phyloP scores from a whole-genome alignment of 2,329 filamentous ascomycete genomes.

The Escovopsis weberi region DNA sequence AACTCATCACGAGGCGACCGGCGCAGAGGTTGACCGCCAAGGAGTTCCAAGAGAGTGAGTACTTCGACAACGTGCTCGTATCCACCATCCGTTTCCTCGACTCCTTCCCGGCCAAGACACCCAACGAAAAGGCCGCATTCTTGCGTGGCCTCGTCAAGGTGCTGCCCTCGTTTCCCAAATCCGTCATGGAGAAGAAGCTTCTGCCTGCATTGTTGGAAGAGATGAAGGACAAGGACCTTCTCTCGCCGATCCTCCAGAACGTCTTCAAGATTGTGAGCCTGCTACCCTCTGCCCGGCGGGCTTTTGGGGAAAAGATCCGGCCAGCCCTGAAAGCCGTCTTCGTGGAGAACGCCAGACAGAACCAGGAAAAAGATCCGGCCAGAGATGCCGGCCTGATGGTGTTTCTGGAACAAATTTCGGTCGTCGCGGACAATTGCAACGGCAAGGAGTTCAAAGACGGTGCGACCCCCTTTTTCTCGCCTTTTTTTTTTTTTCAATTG shows the following conservation, averaged over 20 bases:
- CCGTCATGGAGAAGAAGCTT: constrained; percentile 89
- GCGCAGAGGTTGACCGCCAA: constrained; percentile 75
- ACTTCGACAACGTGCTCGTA: constrained; percentile 93
- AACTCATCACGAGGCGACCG: constrained; percentile 74
- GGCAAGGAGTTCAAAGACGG: constrained; percentile 93
- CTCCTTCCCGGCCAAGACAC: constrained; percentile 77
- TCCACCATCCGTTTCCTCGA: constrained; percentile 95
- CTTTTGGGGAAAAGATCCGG: constrained; percentile 77
- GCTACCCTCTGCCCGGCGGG: constrained; percentile 60
- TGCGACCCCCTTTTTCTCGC: constrained; percentile 23
- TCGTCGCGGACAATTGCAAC: constrained; percentile 65
- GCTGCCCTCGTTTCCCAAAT: constrained; percentile 79
- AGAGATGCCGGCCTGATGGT: constrained; percentile 88
- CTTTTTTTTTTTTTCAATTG: constrained; percentile 1
- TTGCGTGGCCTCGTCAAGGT: constrained; percentile 79
- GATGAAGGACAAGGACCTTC: constrained; percentile 77
- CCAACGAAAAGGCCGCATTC: constrained; percentile 81
- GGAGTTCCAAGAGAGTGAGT: constrained; percentile 89
- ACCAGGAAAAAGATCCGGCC: constrained; percentile 60
- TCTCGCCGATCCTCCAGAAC: constrained; percentile 78
- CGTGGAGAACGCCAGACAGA: constrained; percentile 41
- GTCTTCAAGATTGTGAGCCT: constrained; percentile 78
- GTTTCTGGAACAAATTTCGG: constrained; percentile 66
- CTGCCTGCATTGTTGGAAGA: constrained; percentile 82
- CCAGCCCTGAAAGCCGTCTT: constrained; percentile 76